These are phyloP conservation scores for Annona squamosa DNA, from an alignment of 164 flowering plant species.

Conservation along the genomic window DNA sequence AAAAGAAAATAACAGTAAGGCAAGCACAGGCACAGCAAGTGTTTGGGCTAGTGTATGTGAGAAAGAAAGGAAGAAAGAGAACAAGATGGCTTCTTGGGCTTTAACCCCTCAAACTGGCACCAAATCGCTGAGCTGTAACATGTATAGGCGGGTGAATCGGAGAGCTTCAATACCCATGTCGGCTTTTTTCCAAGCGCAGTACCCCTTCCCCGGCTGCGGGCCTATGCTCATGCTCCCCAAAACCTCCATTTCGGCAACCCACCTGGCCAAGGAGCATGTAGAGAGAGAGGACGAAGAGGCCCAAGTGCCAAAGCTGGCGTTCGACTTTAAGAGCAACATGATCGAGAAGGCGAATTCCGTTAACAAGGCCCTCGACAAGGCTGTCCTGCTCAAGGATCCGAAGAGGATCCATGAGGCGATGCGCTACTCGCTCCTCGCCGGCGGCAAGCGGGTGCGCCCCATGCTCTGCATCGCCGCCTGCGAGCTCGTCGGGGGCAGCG, in stretches of 20 bases:
- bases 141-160: not conserved
- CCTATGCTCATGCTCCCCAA: not conserved
- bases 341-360: conserved; percentile 39
- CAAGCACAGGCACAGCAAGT: too few species aligned
- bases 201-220: not conserved
- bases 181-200: not conserved
- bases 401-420: conserved; percentile 62
- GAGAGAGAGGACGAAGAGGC: conserved; percentile 11
- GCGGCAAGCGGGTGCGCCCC: conserved; percentile 75
- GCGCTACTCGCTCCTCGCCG: conserved; percentile 74
- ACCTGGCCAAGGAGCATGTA: not conserved
- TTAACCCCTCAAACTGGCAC: not conserved
- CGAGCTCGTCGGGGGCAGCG: conserved; percentile 63
- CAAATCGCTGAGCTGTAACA: not conserved
- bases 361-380: conserved; percentile 47
- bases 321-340: conserved; percentile 58
- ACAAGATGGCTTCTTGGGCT: not conserved
- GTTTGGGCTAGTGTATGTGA: not conserved
- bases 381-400: conserved; percentile 46
- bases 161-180: conserved; percentile 2
- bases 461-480: conserved; percentile 65
- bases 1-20: too few species aligned
- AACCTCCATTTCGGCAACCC: conserved; percentile 1
- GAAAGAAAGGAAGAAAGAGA: not conserved
- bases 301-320: conserved; percentile 7